A percentile compares a stretch with the other conserved stretches of the same genome.
Evolutionary conservation across 2,329 filamentous ascomycete species (phyloP).

Genomic region (Fusarium sp.): DNA sequence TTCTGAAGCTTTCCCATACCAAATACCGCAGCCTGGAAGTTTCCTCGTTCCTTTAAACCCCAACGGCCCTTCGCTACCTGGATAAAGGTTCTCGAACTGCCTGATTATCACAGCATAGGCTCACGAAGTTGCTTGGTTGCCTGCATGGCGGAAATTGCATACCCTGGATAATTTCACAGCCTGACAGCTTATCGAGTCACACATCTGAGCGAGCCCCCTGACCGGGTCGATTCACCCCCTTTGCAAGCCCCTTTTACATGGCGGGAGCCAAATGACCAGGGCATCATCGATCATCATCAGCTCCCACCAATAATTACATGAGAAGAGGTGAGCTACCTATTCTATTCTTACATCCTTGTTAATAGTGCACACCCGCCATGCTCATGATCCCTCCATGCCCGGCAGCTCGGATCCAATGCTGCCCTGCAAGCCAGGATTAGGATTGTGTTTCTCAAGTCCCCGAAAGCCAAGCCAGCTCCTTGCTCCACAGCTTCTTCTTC

Average conservation of each 20-base stretch:
- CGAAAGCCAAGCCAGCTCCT: slow-evolving; percentile 27
- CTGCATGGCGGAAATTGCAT: slow-evolving; percentile 38
- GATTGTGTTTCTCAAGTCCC: slow-evolving; percentile 27
- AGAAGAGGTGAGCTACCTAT: slow-evolving; percentile 16
- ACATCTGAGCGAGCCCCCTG: slow-evolving; percentile 1
- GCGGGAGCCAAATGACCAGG: slow-evolving; percentile 19
- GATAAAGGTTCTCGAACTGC: neutral
- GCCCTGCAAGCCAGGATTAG: slow-evolving; percentile 23
- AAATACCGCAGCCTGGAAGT: neutral
- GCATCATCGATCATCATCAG: slow-evolving; percentile 19
- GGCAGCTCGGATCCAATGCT: slow-evolving; percentile 37
- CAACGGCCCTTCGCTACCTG: neutral
- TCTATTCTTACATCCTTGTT: slow-evolving; percentile 26
- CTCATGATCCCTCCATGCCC: slow-evolving; percentile 19
- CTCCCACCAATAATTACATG: slow-evolving; percentile 36
- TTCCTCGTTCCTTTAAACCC: neutral
- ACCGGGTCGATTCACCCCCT: slow-evolving; percentile 21
- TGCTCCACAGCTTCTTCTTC: slow-evolving; percentile 34
- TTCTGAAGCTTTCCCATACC: neutral
- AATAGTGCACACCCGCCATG: slow-evolving; percentile 22
- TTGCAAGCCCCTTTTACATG: slow-evolving; percentile 23
- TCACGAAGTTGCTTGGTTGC: slow-evolving; percentile 13
- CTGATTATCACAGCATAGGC: slow-evolving; percentile 7
- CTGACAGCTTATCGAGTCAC: slow-evolving; percentile 21
- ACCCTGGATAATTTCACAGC: slow-evolving; percentile 35